Evolutionary conservation across 129 eudicot genomes (phyloP), one percentile per base, ranked within the genome.

Genomic region (Artemisia argyi): DNA sequence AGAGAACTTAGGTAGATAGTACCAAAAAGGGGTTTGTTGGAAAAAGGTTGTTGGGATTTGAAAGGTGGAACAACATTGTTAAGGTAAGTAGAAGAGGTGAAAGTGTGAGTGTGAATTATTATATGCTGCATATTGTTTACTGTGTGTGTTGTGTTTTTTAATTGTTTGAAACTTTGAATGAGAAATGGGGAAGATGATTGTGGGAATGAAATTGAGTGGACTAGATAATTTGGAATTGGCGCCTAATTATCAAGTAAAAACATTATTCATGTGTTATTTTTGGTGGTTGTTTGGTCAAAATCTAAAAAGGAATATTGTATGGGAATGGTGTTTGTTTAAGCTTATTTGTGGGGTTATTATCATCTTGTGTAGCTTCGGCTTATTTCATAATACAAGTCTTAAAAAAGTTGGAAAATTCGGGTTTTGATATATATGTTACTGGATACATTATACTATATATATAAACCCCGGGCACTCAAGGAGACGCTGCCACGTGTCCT

Each of bases 201-300:
- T 18, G 50, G 15, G 50, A 35, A 18, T 52, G 56, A 61, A 56
- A 80, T 80, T 63, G 91, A 76, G 91, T 86, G 91, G 91, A 83
- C 82, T 16, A 65, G 72, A 73, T 61, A 66, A 49, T 32, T 57
- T 57, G 52, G 72, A 56, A 24, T 83, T 83, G 75, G 78, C 83
- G 86, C 86, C 78, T 72, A 49, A 66, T 65, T 66, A 75, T 75
- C 79, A 58, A 28, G 28, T 24, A 24, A 24, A 42, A 24, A 24
- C 28, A 24, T 24, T 24, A 24, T 24, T 24, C n/a, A n/a, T n/a
- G n/a, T n/a, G n/a, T n/a, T n/a, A n/a, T n/a, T 24, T 24, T 24
- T 24, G 28, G 28, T 24, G 28, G 28, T 3, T 24, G 28, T 24
- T 24, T 24, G 28, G 28, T 24, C 28, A 24, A 1, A 24, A 24